Evolutionary conservation across 768 basidiomycete genomes (phyloP).

Genomic region (Suillus bovinus): DNA sequence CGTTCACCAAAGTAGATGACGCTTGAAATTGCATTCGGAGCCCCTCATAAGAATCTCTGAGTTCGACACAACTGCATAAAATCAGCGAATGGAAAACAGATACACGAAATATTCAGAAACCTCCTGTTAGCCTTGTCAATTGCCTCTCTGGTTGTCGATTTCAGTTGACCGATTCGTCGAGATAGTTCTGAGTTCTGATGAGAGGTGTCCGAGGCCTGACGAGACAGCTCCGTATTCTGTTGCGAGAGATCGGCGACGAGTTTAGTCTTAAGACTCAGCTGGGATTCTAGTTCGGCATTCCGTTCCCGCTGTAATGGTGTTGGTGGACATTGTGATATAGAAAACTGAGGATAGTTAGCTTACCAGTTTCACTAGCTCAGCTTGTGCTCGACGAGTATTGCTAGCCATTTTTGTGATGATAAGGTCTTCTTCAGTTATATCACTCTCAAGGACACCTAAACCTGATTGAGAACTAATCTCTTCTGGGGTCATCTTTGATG

Average conservation of each 20-base stretch:
- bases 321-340: neutral
- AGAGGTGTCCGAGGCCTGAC: neutral
- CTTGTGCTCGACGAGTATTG: conserved; percentile 9
- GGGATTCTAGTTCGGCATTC: conserved; percentile 21
- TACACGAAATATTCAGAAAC: conserved; percentile 11
- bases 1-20: conserved; percentile 21
- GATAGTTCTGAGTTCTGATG: conserved; percentile 6
- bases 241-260: conserved; percentile 16
- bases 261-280: conserved; percentile 18
- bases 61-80: conserved; percentile 26
- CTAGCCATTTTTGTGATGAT: conserved; percentile 11
- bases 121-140: conserved; percentile 20
- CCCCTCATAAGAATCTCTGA: conserved; percentile 31
- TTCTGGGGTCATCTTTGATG: conserved; percentile 10
- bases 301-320: conserved; percentile 18
- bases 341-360: neutral
- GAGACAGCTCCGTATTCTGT: conserved; percentile 13
- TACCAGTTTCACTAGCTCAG: conserved; percentile 19
- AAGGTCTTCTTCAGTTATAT: neutral
- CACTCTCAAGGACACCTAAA: neutral
- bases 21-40: conserved; percentile 27
- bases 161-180: neutral
- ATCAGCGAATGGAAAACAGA: neutral
- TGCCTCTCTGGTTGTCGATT: conserved; percentile 15
- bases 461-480: conserved; percentile 3